A percentile compares a stretch with the other conserved stretches of the same genome.
These are phyloP conservation scores for Geranium incanum DNA, from an alignment of 441 rosid genomes.

Conservation along the genomic window DNA sequence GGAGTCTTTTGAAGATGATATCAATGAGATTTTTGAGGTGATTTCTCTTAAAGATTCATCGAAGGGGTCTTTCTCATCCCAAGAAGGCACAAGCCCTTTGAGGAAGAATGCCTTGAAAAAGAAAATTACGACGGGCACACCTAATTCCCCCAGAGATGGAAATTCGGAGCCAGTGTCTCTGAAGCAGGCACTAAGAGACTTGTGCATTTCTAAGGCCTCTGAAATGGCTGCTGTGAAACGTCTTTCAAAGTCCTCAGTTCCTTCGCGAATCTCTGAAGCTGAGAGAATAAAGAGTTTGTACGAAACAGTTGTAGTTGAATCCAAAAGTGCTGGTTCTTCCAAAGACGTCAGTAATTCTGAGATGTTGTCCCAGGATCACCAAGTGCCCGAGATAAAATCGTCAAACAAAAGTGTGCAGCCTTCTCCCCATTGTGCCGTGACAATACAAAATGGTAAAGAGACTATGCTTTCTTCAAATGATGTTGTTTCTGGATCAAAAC, in stretches of 20 bases:
- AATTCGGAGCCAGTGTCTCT: conserved; percentile 59
- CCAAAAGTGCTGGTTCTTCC: conserved; percentile 41
- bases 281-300: conserved; percentile 53
- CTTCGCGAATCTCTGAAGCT: conserved; percentile 44
- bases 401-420: neutral
- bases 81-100: conserved; percentile 33
- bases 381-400: neutral
- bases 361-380: conserved; percentile 11
- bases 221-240: conserved; percentile 81
- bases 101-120: conserved; percentile 63
- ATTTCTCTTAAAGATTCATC: conserved; percentile 42
- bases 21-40: conserved; percentile 61
- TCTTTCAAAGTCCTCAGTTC: conserved; percentile 37
- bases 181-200: conserved; percentile 79
- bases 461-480: neutral
- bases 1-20: conserved; percentile 58
- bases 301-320: conserved; percentile 55
- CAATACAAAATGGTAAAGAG: neutral
- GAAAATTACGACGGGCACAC: conserved; percentile 49
- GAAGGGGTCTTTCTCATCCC: conserved; percentile 24
- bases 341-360: conserved; percentile 31
- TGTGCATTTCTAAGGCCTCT: conserved; percentile 74
- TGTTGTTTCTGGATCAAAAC: neutral
- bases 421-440: neutral
- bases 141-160: conserved; percentile 55